Base-by-base conservation (phyloP, 2,329 filamentous ascomycete genomes). In the Shiraia bambusicola region DNA sequence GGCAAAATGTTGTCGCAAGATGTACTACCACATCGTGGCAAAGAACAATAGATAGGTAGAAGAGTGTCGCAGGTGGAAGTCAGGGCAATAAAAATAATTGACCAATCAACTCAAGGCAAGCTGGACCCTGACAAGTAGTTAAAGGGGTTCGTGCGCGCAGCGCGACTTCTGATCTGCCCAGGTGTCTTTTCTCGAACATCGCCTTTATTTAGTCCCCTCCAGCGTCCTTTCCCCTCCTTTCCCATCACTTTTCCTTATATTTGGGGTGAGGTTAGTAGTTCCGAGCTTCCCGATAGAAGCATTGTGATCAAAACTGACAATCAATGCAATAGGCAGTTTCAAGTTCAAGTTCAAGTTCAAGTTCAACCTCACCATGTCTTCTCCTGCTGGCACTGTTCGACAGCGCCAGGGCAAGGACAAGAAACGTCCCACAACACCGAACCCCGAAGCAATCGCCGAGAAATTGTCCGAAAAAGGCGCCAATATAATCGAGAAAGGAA, bases 381-480 rank as follows among this genome's bases (percentile, higher is more conserved):
- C 66, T 40, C 64, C 66, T 42, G 46, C 63, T 50, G 64, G 60
- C 41, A 46, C 44, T 42, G 59, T 69, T 48, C 62, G 65, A 60
- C 65, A 70, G 54, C 65, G 67, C 47, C 54, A 53, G 42, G 52
- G 58, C 41, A 68, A 69, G 49, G 65, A 69, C 56, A 65, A 66
- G 49, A 69, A 69, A 55, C 60, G 60, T 30, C 57, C 65, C 17
- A 60, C 61, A 19, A 67, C 66, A 22, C 66, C 67, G 9, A 69
- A 63, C 42, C 58, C 61, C 14, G 64, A 67, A 32, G 45, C 52
- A 1, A 33, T 59, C 19, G 10, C 39, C 11, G 53, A 52, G 25
- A 36, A 48, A 15, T 34, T 47, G 8, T 43, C 56, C 28, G 61
- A 65, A 37, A 66, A 66, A 41, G 50, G 47, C 22, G 37, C 56